phyloP scores from a whole-genome alignment of 805 yeast genomes.

The Metschnikowia colocasiae region DNA sequence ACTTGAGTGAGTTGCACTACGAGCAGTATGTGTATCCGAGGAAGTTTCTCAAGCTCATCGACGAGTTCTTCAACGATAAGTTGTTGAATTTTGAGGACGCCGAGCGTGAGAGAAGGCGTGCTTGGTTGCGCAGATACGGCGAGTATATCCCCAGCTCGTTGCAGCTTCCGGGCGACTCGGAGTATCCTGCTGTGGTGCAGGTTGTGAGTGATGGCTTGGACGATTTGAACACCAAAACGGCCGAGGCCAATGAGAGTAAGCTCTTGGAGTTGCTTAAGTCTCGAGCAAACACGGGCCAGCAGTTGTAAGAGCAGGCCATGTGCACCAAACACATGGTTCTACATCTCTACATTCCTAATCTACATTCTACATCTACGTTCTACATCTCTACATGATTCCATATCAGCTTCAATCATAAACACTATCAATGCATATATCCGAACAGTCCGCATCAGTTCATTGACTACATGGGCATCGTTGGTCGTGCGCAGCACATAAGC shows the following conservation, averaged over 20 bases:
- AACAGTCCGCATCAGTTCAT: too few relatives aligned
- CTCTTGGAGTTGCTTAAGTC: conserved; percentile 11
- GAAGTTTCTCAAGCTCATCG: conserved; percentile 29
- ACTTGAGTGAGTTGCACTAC: conserved; percentile 36
- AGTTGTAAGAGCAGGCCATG: too few relatives aligned
- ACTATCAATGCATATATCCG: too few relatives aligned
- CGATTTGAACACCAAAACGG: conserved; percentile 12
- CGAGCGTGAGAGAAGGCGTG: conserved; percentile 32
- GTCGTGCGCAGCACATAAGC: conserved; percentile 1
- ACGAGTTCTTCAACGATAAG: conserved; percentile 33
- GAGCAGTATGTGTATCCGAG: conserved; percentile 39
- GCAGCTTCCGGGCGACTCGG: conserved; percentile 34
- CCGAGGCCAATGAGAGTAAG: conserved; percentile 11
- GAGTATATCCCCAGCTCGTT: conserved; percentile 40
- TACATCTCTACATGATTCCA: too few relatives aligned
- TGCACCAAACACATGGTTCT: too few relatives aligned
- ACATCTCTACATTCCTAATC: too few relatives aligned
- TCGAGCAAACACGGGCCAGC: neutral
- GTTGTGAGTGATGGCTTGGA: conserved; percentile 42
- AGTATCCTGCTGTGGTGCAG: conserved; percentile 38
- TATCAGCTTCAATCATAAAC: too few relatives aligned
- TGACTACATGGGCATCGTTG: neutral
- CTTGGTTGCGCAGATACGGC: conserved; percentile 39
- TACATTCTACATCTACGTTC: too few relatives aligned
- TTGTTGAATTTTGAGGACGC: conserved; percentile 29